Conservation (phyloP, 192 early-diverging fungal species). For the Dissophora ornata region DNA sequence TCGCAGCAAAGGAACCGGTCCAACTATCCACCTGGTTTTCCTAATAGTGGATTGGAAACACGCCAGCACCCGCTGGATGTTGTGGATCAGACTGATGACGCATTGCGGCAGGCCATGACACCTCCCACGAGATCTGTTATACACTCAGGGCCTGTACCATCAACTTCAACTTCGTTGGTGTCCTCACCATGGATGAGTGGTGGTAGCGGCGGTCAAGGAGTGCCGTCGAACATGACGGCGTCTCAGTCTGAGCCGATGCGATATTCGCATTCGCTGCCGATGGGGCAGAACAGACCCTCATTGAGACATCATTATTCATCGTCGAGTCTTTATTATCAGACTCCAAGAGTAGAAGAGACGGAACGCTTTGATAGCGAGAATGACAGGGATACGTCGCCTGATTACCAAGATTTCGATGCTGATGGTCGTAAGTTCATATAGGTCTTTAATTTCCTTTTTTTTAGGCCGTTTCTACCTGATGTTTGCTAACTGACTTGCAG, state of each 20-base stretch:
- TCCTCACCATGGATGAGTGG: slow-evolving; percentile 25
- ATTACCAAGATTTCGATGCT: slow-evolving; percentile 25
- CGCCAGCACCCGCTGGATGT: slow-evolving; percentile 22
- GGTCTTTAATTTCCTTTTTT: slow-evolving; percentile 5
- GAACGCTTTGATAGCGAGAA: slow-evolving; percentile 27
- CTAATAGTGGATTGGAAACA: slow-evolving; percentile 5
- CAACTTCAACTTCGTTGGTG: background rate
- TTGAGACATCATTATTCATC: slow-evolving; percentile 24
- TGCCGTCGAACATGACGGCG: background rate
- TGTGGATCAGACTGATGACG: slow-evolving; percentile 4
- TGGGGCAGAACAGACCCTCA: background rate
- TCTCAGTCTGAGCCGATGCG: slow-evolving; percentile 31
- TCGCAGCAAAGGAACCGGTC: slow-evolving; percentile 7
- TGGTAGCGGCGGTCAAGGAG: background rate
- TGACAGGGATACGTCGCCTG: slow-evolving; percentile 27
- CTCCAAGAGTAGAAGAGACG: slow-evolving; percentile 21
- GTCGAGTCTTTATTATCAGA: slow-evolving; percentile 33
- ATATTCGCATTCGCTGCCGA: slow-evolving; percentile 21
- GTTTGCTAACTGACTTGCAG: slow-evolving; percentile 1
- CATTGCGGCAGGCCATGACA: slow-evolving; percentile 13
- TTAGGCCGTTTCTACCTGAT: background rate
- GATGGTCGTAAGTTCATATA: slow-evolving; percentile 39
- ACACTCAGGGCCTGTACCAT: background rate
- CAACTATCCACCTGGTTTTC: slow-evolving; percentile 11
- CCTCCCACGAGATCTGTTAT: slow-evolving; percentile 16